Base-by-base conservation (phyloP, 2,329 filamentous ascomycete species). In the Calonectria henricotiae region DNA sequence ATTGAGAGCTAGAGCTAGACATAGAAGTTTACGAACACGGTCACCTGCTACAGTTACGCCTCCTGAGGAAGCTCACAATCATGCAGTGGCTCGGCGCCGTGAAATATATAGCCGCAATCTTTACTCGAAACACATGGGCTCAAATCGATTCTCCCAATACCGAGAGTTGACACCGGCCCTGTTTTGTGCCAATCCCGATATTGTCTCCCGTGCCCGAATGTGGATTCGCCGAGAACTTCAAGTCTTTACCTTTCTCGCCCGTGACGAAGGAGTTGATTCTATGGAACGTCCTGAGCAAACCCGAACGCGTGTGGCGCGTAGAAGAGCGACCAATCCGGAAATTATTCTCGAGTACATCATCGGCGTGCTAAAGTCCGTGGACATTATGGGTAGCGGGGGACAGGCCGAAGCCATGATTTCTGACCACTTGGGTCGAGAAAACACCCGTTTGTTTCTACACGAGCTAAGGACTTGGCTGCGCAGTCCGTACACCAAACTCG, bases 261-360 rank as follows among this genome's bases (percentile, higher is more conserved):
- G 73, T 0, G 75, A 79, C 30, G 78, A 79, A 71, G 6, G 75
- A 75, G 67, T 78, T 61, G 61, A 67, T 25, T 39, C 69, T 12
- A 54, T 69, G 8, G 8, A 63, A 9, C 55, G 44, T 13, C 47
- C 72, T 11, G 63, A 54, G 70, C 65, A 39, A 72, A 51, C 5
- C 43, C 54, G 1, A 66, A 25, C 51, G 13, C 32, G 39, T 13
- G 20, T 61, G 76, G 76, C 72, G 73, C 79, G 66, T 65, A 78
- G 74, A 25, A 73, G 89, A 46, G 88, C 88, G 5, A 91, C 89
- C 74, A 96, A 95, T 77, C 89, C 92, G 8, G 95, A 97, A 78
- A 97, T 95, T 72, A 82, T 98, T 12, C 87, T 98, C 11, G 94
- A 97, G 77, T 98, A 97, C 80, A 90, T 97, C 64, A 83, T 98